Evolutionary conservation across 177 flowering plant species (phyloP).

Genomic region (Vitis hybrid): DNA sequence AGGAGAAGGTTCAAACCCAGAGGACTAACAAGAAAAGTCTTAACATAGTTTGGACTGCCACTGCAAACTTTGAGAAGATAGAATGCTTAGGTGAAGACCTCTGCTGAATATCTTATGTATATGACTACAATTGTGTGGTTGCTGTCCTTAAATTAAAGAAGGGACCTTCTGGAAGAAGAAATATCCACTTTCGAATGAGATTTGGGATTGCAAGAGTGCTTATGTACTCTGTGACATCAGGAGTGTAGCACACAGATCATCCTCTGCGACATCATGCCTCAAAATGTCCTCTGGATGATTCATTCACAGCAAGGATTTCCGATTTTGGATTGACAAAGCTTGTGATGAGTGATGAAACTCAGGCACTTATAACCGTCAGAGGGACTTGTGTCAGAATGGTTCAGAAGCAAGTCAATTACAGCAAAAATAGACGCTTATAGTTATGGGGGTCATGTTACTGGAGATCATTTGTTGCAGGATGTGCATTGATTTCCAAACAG

Average conservation of each 20-base stretch:
- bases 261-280: constrained; percentile 8
- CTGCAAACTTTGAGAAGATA: too few relatives aligned
- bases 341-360: not conserved
- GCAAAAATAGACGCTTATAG: constrained; percentile 7
- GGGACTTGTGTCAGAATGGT: constrained; percentile 11
- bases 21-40: too few relatives aligned
- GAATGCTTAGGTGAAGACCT: too few relatives aligned
- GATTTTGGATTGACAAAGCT: not conserved
- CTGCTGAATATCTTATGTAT: not conserved
- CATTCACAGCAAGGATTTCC: not conserved
- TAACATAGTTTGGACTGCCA: too few relatives aligned
- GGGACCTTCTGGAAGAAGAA: constrained; percentile 5
- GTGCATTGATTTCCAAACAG: too few relatives aligned
- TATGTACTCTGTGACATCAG: constrained; percentile 1
- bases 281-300: constrained; percentile 4
- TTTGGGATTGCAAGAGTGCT: constrained; percentile 11
- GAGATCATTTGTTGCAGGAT: too few relatives aligned
- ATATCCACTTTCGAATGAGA: not conserved
- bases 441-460: not conserved
- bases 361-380: not conserved
- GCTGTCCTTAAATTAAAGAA: not conserved
- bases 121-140: constrained; percentile 2
- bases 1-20: too few relatives aligned
- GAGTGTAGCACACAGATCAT: constrained; percentile 14
- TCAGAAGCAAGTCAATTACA: not conserved